Percentiles rank a stretch among this genome's conserved stretches.
These are phyloP conservation scores for Candolleomyces eurysporus DNA, from an alignment of 768 basidiomycete genomes.

Conservation along the genomic window DNA sequence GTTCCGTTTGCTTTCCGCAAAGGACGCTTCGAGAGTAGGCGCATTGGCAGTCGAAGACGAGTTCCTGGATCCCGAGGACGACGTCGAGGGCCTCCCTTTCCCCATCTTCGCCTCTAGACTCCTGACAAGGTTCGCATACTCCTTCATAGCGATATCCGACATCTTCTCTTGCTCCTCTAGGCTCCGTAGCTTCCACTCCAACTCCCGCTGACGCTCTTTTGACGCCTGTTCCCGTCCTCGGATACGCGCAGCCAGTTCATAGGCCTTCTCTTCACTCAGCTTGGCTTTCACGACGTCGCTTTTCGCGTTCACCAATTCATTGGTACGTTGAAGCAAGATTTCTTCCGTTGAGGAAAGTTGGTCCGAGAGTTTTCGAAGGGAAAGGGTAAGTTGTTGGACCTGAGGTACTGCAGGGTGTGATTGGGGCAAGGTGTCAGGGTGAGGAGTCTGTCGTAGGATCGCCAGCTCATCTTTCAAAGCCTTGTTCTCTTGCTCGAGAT, in stretches of 20 bases:
- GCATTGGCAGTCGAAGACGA: background rate
- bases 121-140: slow-evolving; percentile 76
- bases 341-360: slow-evolving; percentile 65
- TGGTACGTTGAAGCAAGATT: slow-evolving; percentile 46
- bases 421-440: slow-evolving; percentile 28
- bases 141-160: slow-evolving; percentile 62
- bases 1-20: slow-evolving; percentile 47
- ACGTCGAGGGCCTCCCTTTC: slow-evolving; percentile 5
- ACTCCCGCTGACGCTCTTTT: slow-evolving; percentile 44
- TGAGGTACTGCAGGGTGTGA: slow-evolving; percentile 29
- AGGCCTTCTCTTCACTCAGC: slow-evolving; percentile 47
- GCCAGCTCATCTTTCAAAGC: slow-evolving; percentile 54
- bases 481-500: slow-evolving; percentile 60
- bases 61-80: slow-evolving; percentile 1
- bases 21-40: background rate
- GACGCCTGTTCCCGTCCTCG: slow-evolving; percentile 56
- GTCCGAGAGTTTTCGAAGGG: slow-evolving; percentile 65
- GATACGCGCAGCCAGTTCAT: slow-evolving; percentile 51
- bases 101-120: slow-evolving; percentile 49
- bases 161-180: slow-evolving; percentile 60
- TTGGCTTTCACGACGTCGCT: slow-evolving; percentile 44
- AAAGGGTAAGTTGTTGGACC: slow-evolving; percentile 58
- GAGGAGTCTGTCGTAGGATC: slow-evolving; percentile 53
- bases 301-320: slow-evolving; percentile 41
- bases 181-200: slow-evolving; percentile 43